Base-by-base conservation (phyloP, 306 rosid genomes). In the Quercus robur region DNA sequence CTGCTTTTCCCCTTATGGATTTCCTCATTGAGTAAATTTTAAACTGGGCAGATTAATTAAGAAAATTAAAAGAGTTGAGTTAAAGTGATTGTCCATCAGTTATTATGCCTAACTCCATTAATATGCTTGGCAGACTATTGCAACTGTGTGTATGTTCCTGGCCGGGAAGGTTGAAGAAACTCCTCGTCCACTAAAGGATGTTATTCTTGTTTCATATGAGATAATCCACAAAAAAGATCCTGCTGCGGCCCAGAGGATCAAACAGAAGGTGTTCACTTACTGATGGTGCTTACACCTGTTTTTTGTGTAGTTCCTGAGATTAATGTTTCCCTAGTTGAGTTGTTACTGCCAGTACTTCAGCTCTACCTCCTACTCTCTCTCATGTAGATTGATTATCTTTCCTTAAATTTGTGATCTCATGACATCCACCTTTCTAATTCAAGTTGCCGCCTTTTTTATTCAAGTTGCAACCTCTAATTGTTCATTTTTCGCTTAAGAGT, bases 151-250 rank as follows among this genome's bases (percentile, higher is more conserved):
- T 84, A 96, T 96, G 99, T 96, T 96, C 88, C 98, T 96, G 75
- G 98, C 99, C 71, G 99, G 99, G 80, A 96, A 93, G 87, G 99
- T 96, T 79, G 99, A 96, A 87, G 99, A 96, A 89, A 91, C 97
- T 75, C 99, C 99, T 23, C 98, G 99, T 70, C 99, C 98, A 6
- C 81, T 96, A 66, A 91, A 93, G 82, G 98, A 93, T 86, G 99
- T 96, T 55, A 96, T 96, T 70, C 88, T 96, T 74, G 96, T 91
- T 80, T 96, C 99, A 11, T 96, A 96, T 54, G 99, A 93, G 85
- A 93, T 93, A 76, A 90, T 96, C 59, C 84, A 96, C 56, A 93
- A 96, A 85, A 96, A 96, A 88, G 98, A 96, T 84, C 89, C 98
- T 33, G 86, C 91, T 38, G 99, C 98, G 46, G 91, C 80, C 80